These are phyloP conservation scores for Raffaelea ambrosiae DNA, from an alignment of 2,329 filamentous ascomycete genomes.

Conservation along the genomic window DNA sequence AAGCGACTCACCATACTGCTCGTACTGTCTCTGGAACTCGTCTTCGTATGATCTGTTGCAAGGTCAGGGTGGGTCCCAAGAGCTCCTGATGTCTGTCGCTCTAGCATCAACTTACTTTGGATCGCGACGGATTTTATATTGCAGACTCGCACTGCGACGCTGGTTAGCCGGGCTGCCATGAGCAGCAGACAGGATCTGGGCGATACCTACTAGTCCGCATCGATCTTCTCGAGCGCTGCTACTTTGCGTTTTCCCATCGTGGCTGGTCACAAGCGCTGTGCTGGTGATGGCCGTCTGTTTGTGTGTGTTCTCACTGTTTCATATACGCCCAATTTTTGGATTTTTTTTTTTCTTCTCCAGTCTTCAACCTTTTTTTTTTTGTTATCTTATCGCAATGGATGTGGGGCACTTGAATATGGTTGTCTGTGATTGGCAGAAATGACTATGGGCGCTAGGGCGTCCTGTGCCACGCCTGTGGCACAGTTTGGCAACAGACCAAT, in stretches of 20 bases:
- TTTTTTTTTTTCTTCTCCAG: neutral
- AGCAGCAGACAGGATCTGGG: neutral
- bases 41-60: conserved; percentile 73
- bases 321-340: neutral
- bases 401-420: neutral
- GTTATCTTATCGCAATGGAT: neutral
- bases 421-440: too few relatives aligned
- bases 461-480: neutral
- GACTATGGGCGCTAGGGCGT: too few relatives aligned
- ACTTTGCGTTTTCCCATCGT: conserved; percentile 80
- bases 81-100: neutral
- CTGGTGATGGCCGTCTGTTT: too few relatives aligned
- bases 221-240: conserved; percentile 88
- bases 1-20: conserved; percentile 61
- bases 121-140: conserved; percentile 72
- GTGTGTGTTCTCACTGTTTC: neutral
- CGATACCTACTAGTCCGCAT: conserved; percentile 60
- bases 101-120: conserved; percentile 49
- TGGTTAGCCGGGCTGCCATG: conserved; percentile 17
- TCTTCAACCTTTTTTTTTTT: neutral
- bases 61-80: conserved; percentile 2
- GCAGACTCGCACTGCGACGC: conserved; percentile 61
- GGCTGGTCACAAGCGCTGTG: neutral
- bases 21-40: conserved; percentile 61
- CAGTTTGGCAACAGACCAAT: neutral